Evolutionary conservation across 2,329 filamentous ascomycete species (phyloP), one percentile per base, ranked within the genome.

Genomic region (Colletotrichum graminicola): DNA sequence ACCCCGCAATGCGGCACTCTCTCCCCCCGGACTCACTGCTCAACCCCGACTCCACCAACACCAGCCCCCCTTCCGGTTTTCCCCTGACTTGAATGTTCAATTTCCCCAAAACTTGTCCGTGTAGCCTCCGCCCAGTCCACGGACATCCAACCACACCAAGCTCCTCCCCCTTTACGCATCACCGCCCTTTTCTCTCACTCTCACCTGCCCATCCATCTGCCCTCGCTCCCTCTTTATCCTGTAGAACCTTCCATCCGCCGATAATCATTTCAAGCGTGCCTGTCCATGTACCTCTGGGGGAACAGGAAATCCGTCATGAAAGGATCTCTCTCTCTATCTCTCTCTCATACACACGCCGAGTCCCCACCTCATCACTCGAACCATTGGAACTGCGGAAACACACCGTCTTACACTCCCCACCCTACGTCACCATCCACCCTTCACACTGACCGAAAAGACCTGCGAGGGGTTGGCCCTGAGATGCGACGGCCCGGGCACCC

Each of bases 401-500:
- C 29, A n/a, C 59, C 43, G 59, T 49, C 21, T 21, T 49, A 49
- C 10, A 49, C 23, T n/a, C 59, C 59, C 43, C 29, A 21, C 57
- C 21, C 57, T 32, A 18, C 21, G 26, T 14, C 14, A 1, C n/a
- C 43, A 6, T 18, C 29, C 29, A 12, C 21, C 41, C 39, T 47
- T 14, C n/a, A 23, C 23, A 11, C 23, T 45, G 26, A 23, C 29
- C 23, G 5, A 51, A 26, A 29, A 14, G 3, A 8, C 14, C 16
- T 10, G 14, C 32, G 21, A 11, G 21, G 32, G 21, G 36, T 4
- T 14, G 18, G 64, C 45, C 52, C 57, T 62, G 41, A 68, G 64
- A 67, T 71, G 68, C 68, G 68, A 71, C 68, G 68, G 68, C 68
- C 68, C 68, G 68, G n/a, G 6, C 16, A n/a, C 11, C 68, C 68